Percentiles rank a stretch among this genome's conserved stretches.
Conservation (phyloP, 2,329 filamentous ascomycete genomes). For the Sporothrix schenckii region DNA sequence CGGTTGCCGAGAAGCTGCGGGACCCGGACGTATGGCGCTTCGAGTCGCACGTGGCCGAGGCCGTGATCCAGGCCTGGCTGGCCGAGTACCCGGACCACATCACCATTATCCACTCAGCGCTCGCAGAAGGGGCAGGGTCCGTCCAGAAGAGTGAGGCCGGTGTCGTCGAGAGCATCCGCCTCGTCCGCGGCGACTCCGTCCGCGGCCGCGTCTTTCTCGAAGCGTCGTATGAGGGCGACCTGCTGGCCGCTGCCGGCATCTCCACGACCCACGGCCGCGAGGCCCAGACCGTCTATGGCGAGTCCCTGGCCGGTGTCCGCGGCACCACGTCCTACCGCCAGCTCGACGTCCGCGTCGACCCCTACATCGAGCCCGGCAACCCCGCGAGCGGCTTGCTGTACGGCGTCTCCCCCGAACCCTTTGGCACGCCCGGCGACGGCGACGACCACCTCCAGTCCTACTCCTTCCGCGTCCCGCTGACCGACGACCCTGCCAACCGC, state of each 20-base stretch:
- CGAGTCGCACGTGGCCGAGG: slow-evolving; percentile 25
- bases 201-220: slow-evolving; percentile 13
- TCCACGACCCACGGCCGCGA: slow-evolving; percentile 19
- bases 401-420: slow-evolving; percentile 16
- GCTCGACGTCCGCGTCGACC: slow-evolving; percentile 23
- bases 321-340: slow-evolving; percentile 26
- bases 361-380: background rate
- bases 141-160: slow-evolving; percentile 7
- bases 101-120: background rate
- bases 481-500: slow-evolving; percentile 24
- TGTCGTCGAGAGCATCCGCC: background rate
- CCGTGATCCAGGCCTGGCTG: slow-evolving; percentile 8
- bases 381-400: slow-evolving; percentile 19
- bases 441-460: slow-evolving; percentile 26
- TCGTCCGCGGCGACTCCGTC: background rate
- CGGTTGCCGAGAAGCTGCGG: slow-evolving; percentile 34
- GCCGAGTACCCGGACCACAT: background rate
- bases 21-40: slow-evolving; percentile 26
- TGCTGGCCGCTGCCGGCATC: slow-evolving; percentile 18
- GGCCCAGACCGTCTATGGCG: slow-evolving; percentile 4
- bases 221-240: slow-evolving; percentile 21
- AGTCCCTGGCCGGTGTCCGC: slow-evolving; percentile 20
- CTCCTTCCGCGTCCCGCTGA: slow-evolving; percentile 24
- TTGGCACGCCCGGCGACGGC: slow-evolving; percentile 24
- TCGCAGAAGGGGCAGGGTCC: background rate